Percentiles rank a stretch among this genome's conserved stretches.
Evolutionary conservation across 1,139 yeast genomes (phyloP).

Genomic region (Pichia sp.): DNA sequence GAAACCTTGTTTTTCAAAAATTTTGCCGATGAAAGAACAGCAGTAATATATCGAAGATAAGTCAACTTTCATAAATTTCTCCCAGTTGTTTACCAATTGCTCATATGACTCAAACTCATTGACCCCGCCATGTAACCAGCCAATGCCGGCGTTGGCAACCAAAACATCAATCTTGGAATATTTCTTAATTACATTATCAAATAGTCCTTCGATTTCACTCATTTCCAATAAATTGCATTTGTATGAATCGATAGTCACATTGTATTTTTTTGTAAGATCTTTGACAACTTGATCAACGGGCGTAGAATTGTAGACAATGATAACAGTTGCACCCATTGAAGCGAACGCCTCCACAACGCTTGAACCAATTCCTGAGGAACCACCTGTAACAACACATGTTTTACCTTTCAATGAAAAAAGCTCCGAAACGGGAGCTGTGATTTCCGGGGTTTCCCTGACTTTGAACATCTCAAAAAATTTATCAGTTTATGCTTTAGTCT

Average conservation of each 20-base stretch:
- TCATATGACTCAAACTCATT: slow-evolving; percentile 40
- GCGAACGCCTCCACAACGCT: slow-evolving; percentile 87
- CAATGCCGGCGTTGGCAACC: slow-evolving; percentile 66
- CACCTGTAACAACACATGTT: slow-evolving; percentile 83
- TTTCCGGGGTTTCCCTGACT: slow-evolving; percentile 8
- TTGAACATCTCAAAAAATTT: slow-evolving; percentile 8
- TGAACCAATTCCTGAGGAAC: slow-evolving; percentile 81
- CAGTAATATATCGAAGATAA: slow-evolving; percentile 59
- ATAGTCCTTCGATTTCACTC: slow-evolving; percentile 39
- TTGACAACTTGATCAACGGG: slow-evolving; percentile 54
- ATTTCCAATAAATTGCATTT: slow-evolving; percentile 46
- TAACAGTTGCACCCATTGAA: slow-evolving; percentile 89
- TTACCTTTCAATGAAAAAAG: slow-evolving; percentile 73
- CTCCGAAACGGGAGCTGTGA: slow-evolving; percentile 27
- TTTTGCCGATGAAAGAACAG: slow-evolving; percentile 49
- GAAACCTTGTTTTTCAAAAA: slow-evolving; percentile 43
- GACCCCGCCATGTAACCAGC: slow-evolving; percentile 50
- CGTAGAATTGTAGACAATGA: slow-evolving; percentile 70
- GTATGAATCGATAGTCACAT: slow-evolving; percentile 45
- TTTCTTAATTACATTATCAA: slow-evolving; percentile 43
- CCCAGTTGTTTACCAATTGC: slow-evolving; percentile 45
- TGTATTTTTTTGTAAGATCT: slow-evolving; percentile 42
- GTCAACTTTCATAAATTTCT: slow-evolving; percentile 46
- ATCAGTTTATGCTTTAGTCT: no score
- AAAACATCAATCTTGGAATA: slow-evolving; percentile 59